Evolutionary conservation across 2,329 filamentous ascomycete species (phyloP), one percentile per base, ranked within the genome.

Genomic region (Dothistroma pini): DNA sequence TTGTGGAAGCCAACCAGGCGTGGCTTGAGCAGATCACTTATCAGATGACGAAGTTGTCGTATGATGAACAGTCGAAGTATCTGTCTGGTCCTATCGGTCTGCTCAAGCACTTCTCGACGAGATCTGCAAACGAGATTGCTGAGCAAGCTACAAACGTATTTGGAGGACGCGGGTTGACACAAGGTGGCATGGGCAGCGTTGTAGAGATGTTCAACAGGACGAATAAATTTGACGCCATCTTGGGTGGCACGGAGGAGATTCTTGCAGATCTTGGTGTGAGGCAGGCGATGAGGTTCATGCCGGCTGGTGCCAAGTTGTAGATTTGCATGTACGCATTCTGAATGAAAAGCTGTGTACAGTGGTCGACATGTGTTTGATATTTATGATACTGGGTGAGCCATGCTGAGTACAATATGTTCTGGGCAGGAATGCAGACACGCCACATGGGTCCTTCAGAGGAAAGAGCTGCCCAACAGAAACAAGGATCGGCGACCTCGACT

Each of bases 91-190:
- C 91, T 31, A 92, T 96, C 65, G 91, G 87, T 9, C 81, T 96
- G 22, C 83, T 96, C 61, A 96, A 96, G 79, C 89, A 89, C 75
- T 89, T 86, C 75, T 79, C 82, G 52, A 96, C 91, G 5, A 84
- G 90, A 34, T 86, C 86, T 47, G 89, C 90, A 1, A 89, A 93
- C 73, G 90, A 95, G 71, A 86, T 93, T 68, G 90, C 91, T 63
- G 90, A 95, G 74, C 88, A 93, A 71, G 84, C 90, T 1, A 87
- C 91, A 5, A 91, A 95, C 73, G 93, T 96, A 71, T 96, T 92
- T 76, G 91, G 91, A 52, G 91, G 91, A 7, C 83, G 91, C 58
- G 91, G 86, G 3, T 76, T 96, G 9, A 96, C 91, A 0, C 88
- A 92, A 77, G 84, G 84, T 0, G 91, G 91, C 16, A 96, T 96